A percentile compares a stretch with the other conserved stretches of the same genome.
Conservation (phyloP, 176 grass and related monocot genomes). For the Oryza meridionalis region DNA sequence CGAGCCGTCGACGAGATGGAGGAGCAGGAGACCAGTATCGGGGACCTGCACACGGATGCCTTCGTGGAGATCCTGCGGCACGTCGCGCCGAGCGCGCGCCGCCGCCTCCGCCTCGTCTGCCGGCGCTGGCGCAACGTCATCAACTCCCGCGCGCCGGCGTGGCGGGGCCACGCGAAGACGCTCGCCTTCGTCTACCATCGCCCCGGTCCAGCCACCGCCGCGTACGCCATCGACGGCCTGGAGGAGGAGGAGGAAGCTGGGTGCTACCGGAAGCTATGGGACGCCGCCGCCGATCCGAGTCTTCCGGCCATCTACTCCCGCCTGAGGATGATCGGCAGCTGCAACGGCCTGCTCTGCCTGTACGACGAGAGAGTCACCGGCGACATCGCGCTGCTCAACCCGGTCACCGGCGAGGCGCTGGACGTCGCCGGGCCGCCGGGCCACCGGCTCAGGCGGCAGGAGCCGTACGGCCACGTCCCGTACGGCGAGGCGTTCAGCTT, state of each 20-base stretch:
- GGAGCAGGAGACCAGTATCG: no score
- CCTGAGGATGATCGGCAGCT: not conserved
- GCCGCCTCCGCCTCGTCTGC: not conserved
- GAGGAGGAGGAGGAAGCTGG: not conserved
- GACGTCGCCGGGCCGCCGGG: not conserved
- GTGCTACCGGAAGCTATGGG: not conserved
- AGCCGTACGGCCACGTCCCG: no score
- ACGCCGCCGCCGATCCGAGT: no score
- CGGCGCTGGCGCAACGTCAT: not conserved
- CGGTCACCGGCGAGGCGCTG: not conserved
- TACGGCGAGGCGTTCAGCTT: no score
- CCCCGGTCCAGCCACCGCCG: not conserved
- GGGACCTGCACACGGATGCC: not conserved
- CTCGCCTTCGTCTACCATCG: not conserved
- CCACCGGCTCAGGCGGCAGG: not conserved
- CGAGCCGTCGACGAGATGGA: no score
- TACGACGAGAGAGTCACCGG: not conserved
- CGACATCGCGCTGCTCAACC: not conserved
- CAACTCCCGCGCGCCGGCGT: not conserved
- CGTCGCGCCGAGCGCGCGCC: not conserved
- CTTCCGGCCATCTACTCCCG: not conserved
- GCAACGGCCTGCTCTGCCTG: constrained; percentile 2
- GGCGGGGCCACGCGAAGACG: not conserved
- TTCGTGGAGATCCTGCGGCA: not conserved
- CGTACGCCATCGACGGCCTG: not conserved